Base-by-base conservation (phyloP, 805 yeast genomes). In the Komagataella ulmi region DNA sequence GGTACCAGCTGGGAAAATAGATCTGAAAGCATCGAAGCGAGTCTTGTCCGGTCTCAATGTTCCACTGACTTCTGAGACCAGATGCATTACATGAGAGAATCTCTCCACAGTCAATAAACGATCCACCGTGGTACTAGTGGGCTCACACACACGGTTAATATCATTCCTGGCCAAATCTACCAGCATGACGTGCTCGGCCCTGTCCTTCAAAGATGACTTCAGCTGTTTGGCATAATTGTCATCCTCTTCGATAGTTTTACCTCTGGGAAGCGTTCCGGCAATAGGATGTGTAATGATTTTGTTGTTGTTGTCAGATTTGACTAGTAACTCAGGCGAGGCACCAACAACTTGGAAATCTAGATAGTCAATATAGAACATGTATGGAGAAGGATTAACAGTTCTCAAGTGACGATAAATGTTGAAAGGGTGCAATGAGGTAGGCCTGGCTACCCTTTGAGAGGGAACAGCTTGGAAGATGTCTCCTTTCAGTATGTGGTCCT, bases 1-100 rank as follows among this genome's bases (percentile, higher is more conserved):
- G 1, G 99, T 93, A 47, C 99, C 99, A 1, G 99, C 99, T 18
- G 99, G 99, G 81, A 93, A 93, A 52, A 93, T 88, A 2, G 97
- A 89, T 65, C 99, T 79, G 70, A 93, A 89, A 0, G 99, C 99
- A 70, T 93, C 99, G 63, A 93, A 93, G 57, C 98, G 76, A 10
- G 91, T 83, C 71, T 88, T 84, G 54, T 78, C 97, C 0, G 73
- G 68, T 63, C 99, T 76, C 60, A 93, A 72, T 1, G 83, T 87
- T 12, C 99, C 99, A 55, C 95, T 83, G 18, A 91, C 97, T 67
- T 91, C 95, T 2, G 96, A 85, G 2, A 91, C 97, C 58, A 93
- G 73, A 68, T 93, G 99, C 85, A 90, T 90, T 45, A 93, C 99
- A 66, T 93, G 99, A 17, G 95, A 85, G 62, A 93, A 93, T 63